Evolutionary conservation across 768 basidiomycete genomes (phyloP), one percentile per base, ranked within the genome.

Genomic region (Tricholoma hemisulphureum): DNA sequence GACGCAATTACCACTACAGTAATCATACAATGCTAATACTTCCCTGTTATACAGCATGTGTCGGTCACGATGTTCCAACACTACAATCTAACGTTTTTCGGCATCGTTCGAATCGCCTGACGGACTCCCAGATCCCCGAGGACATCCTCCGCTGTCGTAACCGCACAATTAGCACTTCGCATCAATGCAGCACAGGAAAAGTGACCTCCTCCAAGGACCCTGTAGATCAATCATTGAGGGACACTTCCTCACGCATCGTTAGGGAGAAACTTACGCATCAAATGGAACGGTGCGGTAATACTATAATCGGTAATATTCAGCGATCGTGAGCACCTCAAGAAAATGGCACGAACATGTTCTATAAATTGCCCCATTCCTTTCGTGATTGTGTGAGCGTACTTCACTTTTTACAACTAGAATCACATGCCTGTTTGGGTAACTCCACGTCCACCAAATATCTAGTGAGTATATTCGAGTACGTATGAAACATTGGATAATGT

Each of bases 361-460:
- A 91, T 84, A 60, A 78, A 78, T 50, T 79, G 77, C 39, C 91
- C 92, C 80, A 83, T 81, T 57, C 80, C 78, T 76, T 58, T 51
- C 49, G 55, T 21, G 58, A 32, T 54, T 51, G 54, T 55, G 37
- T 63, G 53, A 60, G 43, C 13, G n/a, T 20, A 41, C n/a, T 43
- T 28, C 28, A 16, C 56, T 37, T n/a, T 28, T 26, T 18, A 39
- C 32, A 43, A 54, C 8, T 54, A 55, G 51, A 2, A 14, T 11
- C n/a, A 57, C 82, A 77, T 82, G 57, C 90, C 91, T 7, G 87
- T 87, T 71, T 83, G 82, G 11, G 94, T 95, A 58, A 95, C 83
- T 46, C 90, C 93, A 63, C 94, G 84, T 20, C 93, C 93, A 60
- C 92, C 92, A 67, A 93, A 94, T 62, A 94, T 86, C 79, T 79